Base-by-base conservation (phyloP, 2,329 filamentous ascomycete genomes). In the Monosporascus sp. region DNA sequence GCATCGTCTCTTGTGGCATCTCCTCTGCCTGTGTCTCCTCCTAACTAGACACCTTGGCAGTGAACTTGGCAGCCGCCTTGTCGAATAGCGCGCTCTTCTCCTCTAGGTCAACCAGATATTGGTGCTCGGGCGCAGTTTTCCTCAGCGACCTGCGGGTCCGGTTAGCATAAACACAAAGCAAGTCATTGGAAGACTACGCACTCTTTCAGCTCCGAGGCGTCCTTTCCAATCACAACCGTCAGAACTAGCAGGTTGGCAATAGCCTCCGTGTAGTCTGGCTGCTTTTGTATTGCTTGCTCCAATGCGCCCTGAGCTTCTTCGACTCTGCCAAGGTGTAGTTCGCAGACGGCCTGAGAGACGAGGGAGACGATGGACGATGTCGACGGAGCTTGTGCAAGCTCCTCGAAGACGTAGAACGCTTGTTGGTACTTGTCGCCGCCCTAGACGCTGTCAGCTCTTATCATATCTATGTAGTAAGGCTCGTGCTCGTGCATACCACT, bases 351-450 rank as follows among this genome's bases (percentile, higher is more conserved):
- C 74, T 97, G 94, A 20, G 90, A 87, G 56, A 96, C 84, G 52
- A 97, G 81, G 18, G 84, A 88, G 61, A 86, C 79, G 50, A 86
- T 79, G 17, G 89, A 89, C 48, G 90, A 86, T 18, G 89, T 91
- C 35, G 89, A 85, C 2, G 91, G 87, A 28, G 89, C 87, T 68
- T 96, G 90, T 5, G 94, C 93, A 48, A 97, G 83, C 72, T 99
- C 94, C 73, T 97, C 93, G 66, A 91, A 97, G 56, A 97, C 93
- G 78, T 99, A 97, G 74, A 96, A 97, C 18, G 93, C 87, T 67
- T 94, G 89, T 68, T 97, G 94, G 73, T 97, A 97, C 70, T 91
- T 94, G 63, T 96, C 91, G 61, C 92, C 92, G 66, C 93, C 93
- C 88, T 96, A 56, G 26, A 51, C 7, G 9, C 31, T 35, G 31